Base-by-base conservation (phyloP, 495 filamentous ascomycete genomes). In the Penicillium taxi region DNA sequence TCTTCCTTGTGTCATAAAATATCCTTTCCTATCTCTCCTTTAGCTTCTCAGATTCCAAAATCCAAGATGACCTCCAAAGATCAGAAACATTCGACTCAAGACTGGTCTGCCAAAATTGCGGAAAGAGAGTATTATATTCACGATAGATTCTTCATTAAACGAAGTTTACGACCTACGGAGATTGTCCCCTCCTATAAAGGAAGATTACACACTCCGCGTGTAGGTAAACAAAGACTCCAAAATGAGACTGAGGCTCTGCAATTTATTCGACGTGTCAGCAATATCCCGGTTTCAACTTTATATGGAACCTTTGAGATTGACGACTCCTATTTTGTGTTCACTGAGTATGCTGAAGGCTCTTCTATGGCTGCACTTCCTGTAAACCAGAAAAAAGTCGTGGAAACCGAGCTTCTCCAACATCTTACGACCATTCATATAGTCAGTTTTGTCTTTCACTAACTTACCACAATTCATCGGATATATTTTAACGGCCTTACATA, bases 151-250 rank as follows among this genome's bases (percentile, higher is more conserved):
- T 49, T 43, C 15, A 48, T 48, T 14, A 48, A 48, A 40, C 22
- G 45, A 26, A 28, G 30, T 16, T 26, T 39, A 26, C 34, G 35
- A 15, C 40, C 40, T 6, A 48, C 35, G 31, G 45, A 48, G 30
- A 43, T 35, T 17, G 30, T 20, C n/a, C 39, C 44, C 6, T 39
- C 29, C 15, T 31, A 39, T 3, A 14, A 23, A 35, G 39, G 39
- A 2, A 39, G 30, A 1, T 33, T 14, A 4, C 35, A 43, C 18
- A 32, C 44, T 13, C 40, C 45, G 2, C 45, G 32, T 5, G n/a
- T 43, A 40, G 31, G 26, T 2, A 48, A 48, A 33, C 39, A 43
- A 36, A 13, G 35, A 31, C 45, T 43, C n/a, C 39, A 42, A 31
- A 48, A 43, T 12, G 39, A 48, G 35, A 40, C 45, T 7, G 45